These are phyloP conservation scores for Leccinum obscurum DNA, from an alignment of 768 basidiomycete species.

Conservation along the genomic window DNA sequence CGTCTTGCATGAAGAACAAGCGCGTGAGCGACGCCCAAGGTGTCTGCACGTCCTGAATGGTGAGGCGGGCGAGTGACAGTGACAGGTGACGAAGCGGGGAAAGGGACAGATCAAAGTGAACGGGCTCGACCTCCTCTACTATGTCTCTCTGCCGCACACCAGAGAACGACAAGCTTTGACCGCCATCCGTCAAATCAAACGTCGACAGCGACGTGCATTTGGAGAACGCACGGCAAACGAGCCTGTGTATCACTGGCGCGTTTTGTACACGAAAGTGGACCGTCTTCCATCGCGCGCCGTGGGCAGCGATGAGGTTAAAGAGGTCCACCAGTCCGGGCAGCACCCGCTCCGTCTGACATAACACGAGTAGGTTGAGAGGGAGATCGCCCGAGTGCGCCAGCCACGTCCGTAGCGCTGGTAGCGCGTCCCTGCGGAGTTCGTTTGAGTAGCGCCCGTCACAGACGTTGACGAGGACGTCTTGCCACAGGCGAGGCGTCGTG, in stretches of 20 bases:
- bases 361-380: constrained; percentile 20
- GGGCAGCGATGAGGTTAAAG: constrained; percentile 18
- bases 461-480: constrained; percentile 19
- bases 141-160: constrained; percentile 1
- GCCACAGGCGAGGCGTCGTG: constrained; percentile 32
- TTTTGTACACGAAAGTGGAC: constrained; percentile 24
- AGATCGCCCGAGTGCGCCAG: constrained; percentile 23
- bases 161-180: constrained; percentile 13
- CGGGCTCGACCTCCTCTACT: constrained; percentile 1
- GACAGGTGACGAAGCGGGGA: constrained; percentile 17
- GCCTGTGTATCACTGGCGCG: constrained; percentile 14
- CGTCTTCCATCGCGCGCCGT: constrained; percentile 21
- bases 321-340: constrained; percentile 23
- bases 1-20: constrained; percentile 27
- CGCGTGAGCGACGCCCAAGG: constrained; percentile 23
- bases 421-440: constrained; percentile 18
- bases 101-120: constrained; percentile 15
- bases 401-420: constrained; percentile 24
- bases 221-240: constrained; percentile 10
- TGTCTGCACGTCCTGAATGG: constrained; percentile 14
- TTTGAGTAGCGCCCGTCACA: constrained; percentile 23
- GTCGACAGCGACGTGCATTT: constrained; percentile 18
- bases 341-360: constrained; percentile 22
- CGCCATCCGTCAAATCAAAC: constrained; percentile 23
- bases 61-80: constrained; percentile 23